phyloP scores from a whole-genome alignment of 2,329 filamentous ascomycete species.

The Curvularia verruculosa region DNA sequence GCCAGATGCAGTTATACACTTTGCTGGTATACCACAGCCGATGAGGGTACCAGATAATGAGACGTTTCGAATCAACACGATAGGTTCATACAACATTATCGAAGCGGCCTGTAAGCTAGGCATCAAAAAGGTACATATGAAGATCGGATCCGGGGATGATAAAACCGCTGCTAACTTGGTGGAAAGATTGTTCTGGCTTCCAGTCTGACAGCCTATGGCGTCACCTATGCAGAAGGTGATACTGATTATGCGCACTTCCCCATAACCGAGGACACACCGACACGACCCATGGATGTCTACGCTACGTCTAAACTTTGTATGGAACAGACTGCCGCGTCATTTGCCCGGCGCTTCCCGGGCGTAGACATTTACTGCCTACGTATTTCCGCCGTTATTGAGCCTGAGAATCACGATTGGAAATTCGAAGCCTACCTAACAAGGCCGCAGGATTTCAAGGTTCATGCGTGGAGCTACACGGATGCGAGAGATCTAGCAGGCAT shows the following conservation, averaged over 20 bases:
- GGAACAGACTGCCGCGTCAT: slow-evolving; percentile 61
- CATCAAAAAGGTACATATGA: slow-evolving; percentile 58
- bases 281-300: slow-evolving; percentile 65
- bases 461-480: slow-evolving; percentile 68
- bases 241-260: slow-evolving; percentile 63
- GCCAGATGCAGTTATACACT: slow-evolving; percentile 67
- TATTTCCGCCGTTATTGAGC: slow-evolving; percentile 65
- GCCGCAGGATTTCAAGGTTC: slow-evolving; percentile 59
- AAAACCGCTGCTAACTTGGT: not conserved
- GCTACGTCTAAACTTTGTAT: slow-evolving; percentile 64
- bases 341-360: slow-evolving; percentile 58
- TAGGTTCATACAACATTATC: slow-evolving; percentile 61
- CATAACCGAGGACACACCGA: slow-evolving; percentile 63
- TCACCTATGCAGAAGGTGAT: slow-evolving; percentile 63
- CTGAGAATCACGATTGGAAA: slow-evolving; percentile 59
- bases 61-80: slow-evolving; percentile 55
- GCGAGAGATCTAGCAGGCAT: slow-evolving; percentile 66
- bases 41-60: slow-evolving; percentile 67
- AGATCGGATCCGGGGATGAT: not conserved
- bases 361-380: slow-evolving; percentile 65
- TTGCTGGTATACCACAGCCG: slow-evolving; percentile 60
- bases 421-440: slow-evolving; percentile 57
- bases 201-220: slow-evolving; percentile 64
- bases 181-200: slow-evolving; percentile 60
- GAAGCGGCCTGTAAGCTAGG: slow-evolving; percentile 66